Percentiles rank a stretch among this genome's conserved stretches.
Evolutionary conservation across 305 asterid genomes (phyloP).

Genomic region (Fraxinus angustifolia): DNA sequence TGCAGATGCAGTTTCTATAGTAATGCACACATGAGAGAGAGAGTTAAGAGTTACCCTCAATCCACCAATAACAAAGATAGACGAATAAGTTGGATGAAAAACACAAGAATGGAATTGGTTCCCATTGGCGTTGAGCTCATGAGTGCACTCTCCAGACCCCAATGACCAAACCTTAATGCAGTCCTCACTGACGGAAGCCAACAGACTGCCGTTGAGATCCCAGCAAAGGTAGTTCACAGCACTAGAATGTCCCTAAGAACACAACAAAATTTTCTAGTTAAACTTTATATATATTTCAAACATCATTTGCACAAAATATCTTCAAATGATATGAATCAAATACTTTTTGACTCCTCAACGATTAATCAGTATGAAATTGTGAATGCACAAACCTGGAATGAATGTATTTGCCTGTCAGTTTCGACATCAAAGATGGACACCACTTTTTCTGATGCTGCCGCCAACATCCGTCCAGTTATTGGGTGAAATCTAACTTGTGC

Average conservation of each 20-base stretch:
- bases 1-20: not conserved
- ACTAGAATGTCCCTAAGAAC: conserved; percentile 64
- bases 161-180: conserved; percentile 94
- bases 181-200: conserved; percentile 95
- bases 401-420: conserved; percentile 77
- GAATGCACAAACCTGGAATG: conserved; percentile 68
- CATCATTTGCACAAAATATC: conserved; percentile 15
- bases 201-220: conserved; percentile 76
- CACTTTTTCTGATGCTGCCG: conserved; percentile 89
- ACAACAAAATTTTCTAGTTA: not conserved
- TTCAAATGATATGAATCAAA: not conserved
- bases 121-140: conserved; percentile 66
- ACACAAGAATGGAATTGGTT: conserved; percentile 89
- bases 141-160: conserved; percentile 77
- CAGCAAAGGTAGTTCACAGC: conserved; percentile 89
- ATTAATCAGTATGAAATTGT: not conserved
- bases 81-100: conserved; percentile 85
- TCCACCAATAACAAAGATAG: conserved; percentile 89
- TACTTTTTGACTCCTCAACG: not conserved
- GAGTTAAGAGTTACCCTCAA: conserved; percentile 44
- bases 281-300: not conserved
- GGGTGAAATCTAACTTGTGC: conserved; percentile 98
- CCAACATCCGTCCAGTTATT: conserved; percentile 61
- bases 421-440: conserved; percentile 89
- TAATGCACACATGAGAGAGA: not conserved